Conservation (phyloP, 306 rosid genomes). For the Cicer pinnatifidum region DNA sequence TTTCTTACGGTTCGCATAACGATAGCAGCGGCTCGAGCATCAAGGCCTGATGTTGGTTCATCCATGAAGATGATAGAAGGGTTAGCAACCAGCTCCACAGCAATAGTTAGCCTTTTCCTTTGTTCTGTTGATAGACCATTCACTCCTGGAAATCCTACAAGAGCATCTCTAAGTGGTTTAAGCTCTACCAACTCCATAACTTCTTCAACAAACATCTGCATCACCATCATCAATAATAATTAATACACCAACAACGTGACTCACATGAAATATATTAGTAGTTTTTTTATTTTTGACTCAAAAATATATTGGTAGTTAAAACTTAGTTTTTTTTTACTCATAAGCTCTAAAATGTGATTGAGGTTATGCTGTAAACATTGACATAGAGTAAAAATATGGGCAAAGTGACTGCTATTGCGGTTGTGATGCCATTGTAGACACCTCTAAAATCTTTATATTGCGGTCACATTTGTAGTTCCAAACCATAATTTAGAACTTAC, state of each 20-base stretch:
- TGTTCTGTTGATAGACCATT: constrained; percentile 61
- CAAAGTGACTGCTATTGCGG: too few relatives aligned
- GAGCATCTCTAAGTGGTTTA: constrained; percentile 49
- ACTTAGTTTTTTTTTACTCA: background rate
- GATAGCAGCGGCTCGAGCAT: constrained; percentile 53
- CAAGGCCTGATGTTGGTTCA: constrained; percentile 57
- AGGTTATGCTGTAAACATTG: background rate
- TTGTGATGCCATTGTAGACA: background rate
- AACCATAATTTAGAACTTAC: background rate
- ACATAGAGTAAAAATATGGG: too few relatives aligned
- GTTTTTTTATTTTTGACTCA: too few relatives aligned
- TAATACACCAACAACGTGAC: background rate
- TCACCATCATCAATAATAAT: background rate
- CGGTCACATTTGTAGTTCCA: background rate
- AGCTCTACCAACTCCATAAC: constrained; percentile 66
- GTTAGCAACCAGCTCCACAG: constrained; percentile 60
- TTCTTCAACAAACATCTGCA: constrained; percentile 58
- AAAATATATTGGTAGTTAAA: too few relatives aligned
- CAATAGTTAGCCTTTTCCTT: constrained; percentile 63
- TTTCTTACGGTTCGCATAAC: constrained; percentile 51
- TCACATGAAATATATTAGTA: background rate
- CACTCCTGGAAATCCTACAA: constrained; percentile 57
- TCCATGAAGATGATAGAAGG: constrained; percentile 57
- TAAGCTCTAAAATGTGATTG: background rate
- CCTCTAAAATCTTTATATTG: background rate